phyloP scores from a whole-genome alignment of 2,329 filamentous ascomycete genomes.

The Colletotrichum gloeosporioides region DNA sequence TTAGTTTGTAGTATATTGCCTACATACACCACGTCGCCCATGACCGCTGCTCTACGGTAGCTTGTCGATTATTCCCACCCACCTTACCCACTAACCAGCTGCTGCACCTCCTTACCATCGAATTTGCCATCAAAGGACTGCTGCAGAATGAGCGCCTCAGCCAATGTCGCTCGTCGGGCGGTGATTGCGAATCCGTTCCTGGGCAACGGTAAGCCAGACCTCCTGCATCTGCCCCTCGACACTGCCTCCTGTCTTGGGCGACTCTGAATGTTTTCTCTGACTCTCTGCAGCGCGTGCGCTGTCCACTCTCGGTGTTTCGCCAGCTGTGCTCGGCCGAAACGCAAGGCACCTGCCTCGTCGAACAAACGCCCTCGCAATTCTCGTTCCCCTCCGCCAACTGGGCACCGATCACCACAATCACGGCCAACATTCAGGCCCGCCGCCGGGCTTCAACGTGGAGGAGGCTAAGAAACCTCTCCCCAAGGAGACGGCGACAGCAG shows the following conservation, averaged over 20 bases:
- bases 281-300: conserved; percentile 47
- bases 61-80: not conserved
- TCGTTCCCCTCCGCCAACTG: conserved; percentile 61
- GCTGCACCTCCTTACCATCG: not conserved
- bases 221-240: not conserved
- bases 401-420: conserved; percentile 65
- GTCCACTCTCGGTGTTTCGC: conserved; percentile 51
- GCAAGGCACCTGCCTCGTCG: conserved; percentile 49
- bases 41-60: not conserved
- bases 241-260: not conserved
- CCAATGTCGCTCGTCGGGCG: conserved; percentile 60
- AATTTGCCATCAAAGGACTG: not conserved
- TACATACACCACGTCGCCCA: not conserved
- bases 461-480: conserved; percentile 85
- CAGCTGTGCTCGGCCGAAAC: conserved; percentile 52
- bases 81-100: not conserved
- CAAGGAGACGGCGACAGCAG: conserved; percentile 50
- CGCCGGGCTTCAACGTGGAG: conserved; percentile 90
- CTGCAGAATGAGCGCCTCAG: conserved; percentile 59
- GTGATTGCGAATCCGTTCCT: conserved; percentile 58
- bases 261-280: conserved; percentile 28
- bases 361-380: conserved; percentile 58
- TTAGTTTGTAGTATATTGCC: conserved; percentile 8
- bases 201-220: conserved; percentile 48
- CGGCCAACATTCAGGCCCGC: conserved; percentile 65